A percentile compares a stretch with the other conserved stretches of the same genome.
phyloP scores from a whole-genome alignment of 805 yeast genomes.

The Alloascoidea africana region DNA sequence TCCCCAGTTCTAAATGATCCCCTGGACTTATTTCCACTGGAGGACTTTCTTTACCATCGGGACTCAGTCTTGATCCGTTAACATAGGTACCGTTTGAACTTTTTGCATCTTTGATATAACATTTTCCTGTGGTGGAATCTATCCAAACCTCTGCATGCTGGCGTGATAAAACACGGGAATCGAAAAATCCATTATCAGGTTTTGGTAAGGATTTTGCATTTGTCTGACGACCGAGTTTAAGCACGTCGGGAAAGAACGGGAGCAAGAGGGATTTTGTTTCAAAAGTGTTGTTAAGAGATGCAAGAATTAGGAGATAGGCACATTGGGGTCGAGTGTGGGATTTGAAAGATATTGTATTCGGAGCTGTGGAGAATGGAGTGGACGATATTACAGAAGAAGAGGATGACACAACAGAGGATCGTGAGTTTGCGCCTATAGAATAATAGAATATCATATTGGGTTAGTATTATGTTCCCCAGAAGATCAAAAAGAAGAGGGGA shows the following conservation, averaged over 20 bases:
- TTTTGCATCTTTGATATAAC: slow-evolving; percentile 73
- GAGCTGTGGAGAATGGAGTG: too few species aligned
- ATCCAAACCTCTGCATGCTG: slow-evolving; percentile 88
- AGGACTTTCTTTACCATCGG: slow-evolving; percentile 33
- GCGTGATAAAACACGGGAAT: slow-evolving; percentile 81
- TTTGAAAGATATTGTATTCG: too few species aligned
- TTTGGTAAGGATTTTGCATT: slow-evolving; percentile 34
- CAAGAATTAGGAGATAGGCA: slow-evolving; percentile 41
- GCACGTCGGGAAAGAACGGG: slow-evolving; percentile 69
- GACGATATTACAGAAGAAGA: too few species aligned
- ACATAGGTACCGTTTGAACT: slow-evolving; percentile 92
- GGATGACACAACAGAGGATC: too few species aligned
- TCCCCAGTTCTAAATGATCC: slow-evolving; percentile 86
- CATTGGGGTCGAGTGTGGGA: slow-evolving; percentile 22
- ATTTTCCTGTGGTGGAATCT: slow-evolving; percentile 43
- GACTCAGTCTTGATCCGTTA: slow-evolving; percentile 54
- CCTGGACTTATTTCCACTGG: slow-evolving; percentile 55
- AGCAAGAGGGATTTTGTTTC: slow-evolving; percentile 64
- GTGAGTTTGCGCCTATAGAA: too few species aligned
- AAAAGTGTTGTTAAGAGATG: slow-evolving; percentile 71
- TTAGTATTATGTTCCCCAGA: too few species aligned
- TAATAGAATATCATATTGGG: too few species aligned
- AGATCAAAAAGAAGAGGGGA: too few species aligned
- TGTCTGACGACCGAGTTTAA: slow-evolving; percentile 82
- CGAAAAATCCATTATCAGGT: slow-evolving; percentile 82